These are phyloP conservation scores for Erysiphe neolycopersici DNA, from an alignment of 2,329 filamentous ascomycete genomes.

Conservation along the genomic window DNA sequence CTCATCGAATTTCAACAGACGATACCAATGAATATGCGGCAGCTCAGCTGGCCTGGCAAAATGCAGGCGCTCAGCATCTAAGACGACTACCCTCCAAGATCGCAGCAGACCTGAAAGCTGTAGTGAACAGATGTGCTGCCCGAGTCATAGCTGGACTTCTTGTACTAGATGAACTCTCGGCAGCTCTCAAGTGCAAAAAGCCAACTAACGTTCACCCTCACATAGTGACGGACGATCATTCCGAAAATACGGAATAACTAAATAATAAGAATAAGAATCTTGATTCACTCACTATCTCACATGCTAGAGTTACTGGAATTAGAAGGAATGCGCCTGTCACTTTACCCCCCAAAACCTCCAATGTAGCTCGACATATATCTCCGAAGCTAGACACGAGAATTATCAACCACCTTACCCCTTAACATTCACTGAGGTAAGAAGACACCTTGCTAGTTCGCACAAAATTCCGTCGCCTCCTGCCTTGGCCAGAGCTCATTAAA, in stretches of 20 bases:
- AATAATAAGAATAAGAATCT: background rate
- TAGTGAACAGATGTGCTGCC: background rate
- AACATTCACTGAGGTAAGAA: background rate
- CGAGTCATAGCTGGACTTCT: background rate
- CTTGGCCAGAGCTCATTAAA: background rate
- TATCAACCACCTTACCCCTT: background rate
- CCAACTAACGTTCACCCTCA: background rate
- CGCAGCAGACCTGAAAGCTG: background rate
- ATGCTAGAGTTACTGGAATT: background rate
- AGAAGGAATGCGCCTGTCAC: background rate
- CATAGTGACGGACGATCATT: background rate
- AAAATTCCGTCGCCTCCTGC: background rate
- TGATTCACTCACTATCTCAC: background rate
- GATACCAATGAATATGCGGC: background rate
- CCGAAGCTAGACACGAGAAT: background rate
- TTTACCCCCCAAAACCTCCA: background rate
- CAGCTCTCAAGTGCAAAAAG: background rate
- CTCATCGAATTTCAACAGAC: background rate
- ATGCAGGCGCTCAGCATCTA: background rate
- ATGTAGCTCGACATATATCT: background rate
- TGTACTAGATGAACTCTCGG: background rate
- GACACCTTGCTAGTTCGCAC: background rate
- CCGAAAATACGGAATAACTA: background rate
- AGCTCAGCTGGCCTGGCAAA: background rate
- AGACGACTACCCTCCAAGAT: background rate